phyloP scores from a whole-genome alignment of 2,329 filamentous ascomycete species.

The Tolypocladium sp. region DNA sequence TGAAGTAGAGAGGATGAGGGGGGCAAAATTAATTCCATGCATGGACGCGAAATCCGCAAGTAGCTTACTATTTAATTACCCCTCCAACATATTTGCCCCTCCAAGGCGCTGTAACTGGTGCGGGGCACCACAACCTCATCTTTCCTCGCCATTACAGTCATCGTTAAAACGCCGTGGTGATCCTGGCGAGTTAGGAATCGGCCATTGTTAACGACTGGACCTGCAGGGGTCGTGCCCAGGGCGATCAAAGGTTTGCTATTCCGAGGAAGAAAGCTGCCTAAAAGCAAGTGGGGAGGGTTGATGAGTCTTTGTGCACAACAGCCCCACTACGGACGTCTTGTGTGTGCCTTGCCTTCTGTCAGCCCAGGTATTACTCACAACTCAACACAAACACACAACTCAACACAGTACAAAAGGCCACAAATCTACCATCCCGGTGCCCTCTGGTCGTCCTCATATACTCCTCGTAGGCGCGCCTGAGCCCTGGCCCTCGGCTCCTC shows the following conservation, averaged over 20 bases:
- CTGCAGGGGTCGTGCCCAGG: background rate
- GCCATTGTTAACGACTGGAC: background rate
- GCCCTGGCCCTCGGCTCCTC: background rate
- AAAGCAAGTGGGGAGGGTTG: background rate
- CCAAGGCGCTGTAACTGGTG: background rate
- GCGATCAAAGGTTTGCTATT: too few species aligned
- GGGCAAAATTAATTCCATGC: background rate
- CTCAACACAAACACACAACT: background rate
- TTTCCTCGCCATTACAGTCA: background rate
- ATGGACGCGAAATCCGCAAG: background rate
- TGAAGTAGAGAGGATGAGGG: background rate
- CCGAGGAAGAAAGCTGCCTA: background rate
- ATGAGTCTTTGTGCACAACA: background rate
- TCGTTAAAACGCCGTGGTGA: background rate
- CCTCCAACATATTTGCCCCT: background rate
- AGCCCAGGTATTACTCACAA: background rate
- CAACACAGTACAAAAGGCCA: background rate
- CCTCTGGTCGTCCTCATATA: background rate
- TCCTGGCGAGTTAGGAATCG: background rate
- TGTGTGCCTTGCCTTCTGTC: background rate
- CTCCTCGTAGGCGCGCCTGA: background rate
- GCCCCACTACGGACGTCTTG: background rate
- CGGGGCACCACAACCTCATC: background rate
- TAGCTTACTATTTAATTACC: background rate
- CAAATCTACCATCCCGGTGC: background rate